Conservation (phyloP, 306 rosid species). For the Glycine soja region DNA sequence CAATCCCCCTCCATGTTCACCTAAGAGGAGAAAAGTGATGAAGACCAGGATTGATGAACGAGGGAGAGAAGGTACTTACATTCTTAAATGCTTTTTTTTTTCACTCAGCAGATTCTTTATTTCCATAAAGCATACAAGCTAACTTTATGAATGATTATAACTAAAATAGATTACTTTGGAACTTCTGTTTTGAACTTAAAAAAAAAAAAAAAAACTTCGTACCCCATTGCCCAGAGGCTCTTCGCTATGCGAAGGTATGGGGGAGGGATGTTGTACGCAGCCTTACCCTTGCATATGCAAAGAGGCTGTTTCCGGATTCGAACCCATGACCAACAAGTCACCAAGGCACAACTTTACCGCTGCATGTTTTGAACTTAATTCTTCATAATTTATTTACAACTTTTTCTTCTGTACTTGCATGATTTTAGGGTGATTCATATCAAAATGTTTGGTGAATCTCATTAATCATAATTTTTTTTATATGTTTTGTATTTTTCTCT, state of each 20-base stretch:
- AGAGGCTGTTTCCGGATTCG: too few relatives aligned
- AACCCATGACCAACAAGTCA: too few relatives aligned
- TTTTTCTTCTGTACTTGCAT: constrained; percentile 13
- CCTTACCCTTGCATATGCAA: too few relatives aligned
- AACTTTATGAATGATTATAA: constrained; percentile 13
- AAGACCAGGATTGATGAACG: constrained; percentile 89
- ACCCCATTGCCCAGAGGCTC: too few relatives aligned
- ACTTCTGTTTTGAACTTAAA: constrained; percentile 30
- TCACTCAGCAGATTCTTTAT: constrained; percentile 22
- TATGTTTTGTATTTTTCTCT: constrained; percentile 9
- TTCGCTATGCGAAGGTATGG: too few relatives aligned
- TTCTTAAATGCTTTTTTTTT: constrained; percentile 36
- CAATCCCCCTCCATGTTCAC: constrained; percentile 62
- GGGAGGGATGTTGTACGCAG: too few relatives aligned
- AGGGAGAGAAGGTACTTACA: constrained; percentile 88
- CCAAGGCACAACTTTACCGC: too few relatives aligned
- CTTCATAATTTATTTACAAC: neutral
- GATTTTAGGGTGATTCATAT: constrained; percentile 29
- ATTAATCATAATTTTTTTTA: neutral
- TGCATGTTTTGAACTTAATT: constrained; percentile 31
- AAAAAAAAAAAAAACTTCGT: too few relatives aligned
- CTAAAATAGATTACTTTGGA: constrained; percentile 26
- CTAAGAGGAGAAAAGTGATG: constrained; percentile 85
- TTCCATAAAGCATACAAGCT: neutral
- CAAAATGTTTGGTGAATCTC: constrained; percentile 28